Evolutionary conservation across 2,329 filamentous ascomycete species (phyloP).

Genomic region (Venturia nashicola): DNA sequence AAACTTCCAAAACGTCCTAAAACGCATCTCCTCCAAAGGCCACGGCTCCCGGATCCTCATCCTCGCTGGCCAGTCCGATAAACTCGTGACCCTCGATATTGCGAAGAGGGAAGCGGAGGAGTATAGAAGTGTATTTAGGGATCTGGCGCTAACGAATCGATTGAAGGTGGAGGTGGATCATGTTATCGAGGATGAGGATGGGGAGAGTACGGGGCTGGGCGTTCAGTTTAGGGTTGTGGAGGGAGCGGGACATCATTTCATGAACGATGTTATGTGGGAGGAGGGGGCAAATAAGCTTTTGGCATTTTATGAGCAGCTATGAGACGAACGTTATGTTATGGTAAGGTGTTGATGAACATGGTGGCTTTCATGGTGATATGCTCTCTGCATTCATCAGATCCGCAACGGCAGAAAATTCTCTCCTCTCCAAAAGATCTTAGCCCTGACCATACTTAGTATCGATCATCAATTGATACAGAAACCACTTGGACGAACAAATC

Average conservation of each 20-base stretch:
- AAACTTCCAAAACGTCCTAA: slow-evolving; percentile 28
- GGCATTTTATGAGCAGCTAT: slow-evolving; percentile 3
- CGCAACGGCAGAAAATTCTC: too few relatives aligned
- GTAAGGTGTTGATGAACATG: not conserved
- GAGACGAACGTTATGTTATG: not conserved
- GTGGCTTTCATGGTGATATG: not conserved
- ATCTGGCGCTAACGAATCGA: not conserved
- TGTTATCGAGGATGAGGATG: not conserved
- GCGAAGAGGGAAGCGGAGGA: slow-evolving; percentile 26
- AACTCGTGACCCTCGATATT: slow-evolving; percentile 25
- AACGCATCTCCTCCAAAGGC: slow-evolving; percentile 16
- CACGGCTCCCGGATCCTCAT: slow-evolving; percentile 25
- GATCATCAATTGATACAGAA: too few relatives aligned
- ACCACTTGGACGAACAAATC: too few relatives aligned
- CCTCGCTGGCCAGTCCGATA: slow-evolving; percentile 29
- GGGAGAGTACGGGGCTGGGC: not conserved
- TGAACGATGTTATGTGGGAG: slow-evolving; percentile 5
- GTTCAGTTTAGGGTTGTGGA: not conserved
- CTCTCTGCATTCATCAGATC: not conserved
- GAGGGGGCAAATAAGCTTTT: not conserved
- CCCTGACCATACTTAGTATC: too few relatives aligned
- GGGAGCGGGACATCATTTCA: slow-evolving; percentile 1
- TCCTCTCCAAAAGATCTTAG: too few relatives aligned
- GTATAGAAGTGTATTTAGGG: slow-evolving; percentile 16
- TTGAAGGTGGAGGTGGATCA: slow-evolving; percentile 4